Conservation (phyloP, 1,284 basidiomycete genomes). For the Phellopilus nigrolimitatus region DNA sequence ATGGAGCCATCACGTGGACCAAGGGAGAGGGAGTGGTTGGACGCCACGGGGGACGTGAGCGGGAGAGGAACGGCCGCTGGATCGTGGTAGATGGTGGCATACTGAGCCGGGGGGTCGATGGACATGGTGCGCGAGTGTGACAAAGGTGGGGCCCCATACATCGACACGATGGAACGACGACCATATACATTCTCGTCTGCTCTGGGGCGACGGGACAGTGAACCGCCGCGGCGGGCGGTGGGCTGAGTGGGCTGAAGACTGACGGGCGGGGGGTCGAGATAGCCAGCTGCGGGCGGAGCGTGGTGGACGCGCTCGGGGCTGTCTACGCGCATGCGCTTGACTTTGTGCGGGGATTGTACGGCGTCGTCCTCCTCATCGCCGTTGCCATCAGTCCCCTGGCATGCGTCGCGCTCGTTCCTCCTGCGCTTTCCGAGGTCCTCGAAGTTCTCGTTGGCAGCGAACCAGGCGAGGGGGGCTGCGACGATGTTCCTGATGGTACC, state of each 20-base stretch:
- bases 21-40: conserved; percentile 30
- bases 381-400: conserved; percentile 28
- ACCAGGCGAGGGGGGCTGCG: conserved; percentile 58
- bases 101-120: conserved; percentile 46
- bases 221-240: conserved; percentile 1
- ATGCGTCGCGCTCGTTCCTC: conserved; percentile 43
- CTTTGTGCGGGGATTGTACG: conserved; percentile 25
- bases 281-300: conserved; percentile 30
- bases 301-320: conserved; percentile 40
- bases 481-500: conserved; percentile 53
- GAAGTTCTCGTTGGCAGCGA: conserved; percentile 38
- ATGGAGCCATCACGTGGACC: conserved; percentile 31
- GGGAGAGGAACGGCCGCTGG: conserved; percentile 27
- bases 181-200: background rate
- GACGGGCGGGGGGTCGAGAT: conserved; percentile 52
- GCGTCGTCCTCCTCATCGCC: conserved; percentile 28
- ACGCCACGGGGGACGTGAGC: conserved; percentile 31
- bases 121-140: conserved; percentile 53
- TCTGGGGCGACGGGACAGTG: background rate
- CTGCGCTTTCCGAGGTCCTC: conserved; percentile 37
- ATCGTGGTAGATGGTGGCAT: conserved; percentile 37
- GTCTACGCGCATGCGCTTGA: conserved; percentile 52
- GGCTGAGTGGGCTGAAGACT: conserved; percentile 35
- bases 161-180: conserved; percentile 4
- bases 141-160: conserved; percentile 22